phyloP scores from a whole-genome alignment of 2,329 filamentous ascomycete genomes.

The Trichoderma guizhouense region DNA sequence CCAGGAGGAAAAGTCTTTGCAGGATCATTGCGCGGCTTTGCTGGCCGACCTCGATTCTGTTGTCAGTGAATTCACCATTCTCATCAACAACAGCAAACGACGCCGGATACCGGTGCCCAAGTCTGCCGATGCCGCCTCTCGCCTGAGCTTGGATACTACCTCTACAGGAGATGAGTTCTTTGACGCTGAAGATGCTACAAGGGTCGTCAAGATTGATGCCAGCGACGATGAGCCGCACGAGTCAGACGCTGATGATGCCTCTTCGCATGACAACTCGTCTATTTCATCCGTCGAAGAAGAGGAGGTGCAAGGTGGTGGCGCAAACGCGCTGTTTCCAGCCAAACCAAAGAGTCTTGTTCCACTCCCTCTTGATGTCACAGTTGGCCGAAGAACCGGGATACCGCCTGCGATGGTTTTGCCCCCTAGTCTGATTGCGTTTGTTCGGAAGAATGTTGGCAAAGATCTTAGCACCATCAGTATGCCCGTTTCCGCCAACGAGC shows the following conservation, averaged over 20 bases:
- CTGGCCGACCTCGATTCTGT: conserved; percentile 81
- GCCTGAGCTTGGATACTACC: conserved; percentile 75
- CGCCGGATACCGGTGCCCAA: conserved; percentile 59
- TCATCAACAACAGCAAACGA: conserved; percentile 77
- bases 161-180: conserved; percentile 86
- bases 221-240: conserved; percentile 62
- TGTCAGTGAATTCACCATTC: conserved; percentile 72
- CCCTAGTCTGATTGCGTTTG: conserved; percentile 87
- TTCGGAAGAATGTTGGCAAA: conserved; percentile 97
- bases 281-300: conserved; percentile 59
- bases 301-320: conserved; percentile 57
- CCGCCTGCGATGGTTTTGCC: conserved; percentile 72
- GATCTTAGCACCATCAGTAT: conserved; percentile 95
- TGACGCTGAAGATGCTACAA: conserved; percentile 69
- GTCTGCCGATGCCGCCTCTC: conserved; percentile 43
- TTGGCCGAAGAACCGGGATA: conserved; percentile 68
- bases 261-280: conserved; percentile 54
- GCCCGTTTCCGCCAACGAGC: conserved; percentile 96
- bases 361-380: conserved; percentile 64
- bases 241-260: conserved; percentile 55
- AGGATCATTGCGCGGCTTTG: conserved; percentile 81
- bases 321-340: conserved; percentile 63
- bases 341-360: conserved; percentile 75
- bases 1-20: conserved; percentile 62
- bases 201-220: conserved; percentile 69